phyloP scores from a whole-genome alignment of 2,329 filamentous ascomycete genomes.

The Ascosphaera aggregata region DNA sequence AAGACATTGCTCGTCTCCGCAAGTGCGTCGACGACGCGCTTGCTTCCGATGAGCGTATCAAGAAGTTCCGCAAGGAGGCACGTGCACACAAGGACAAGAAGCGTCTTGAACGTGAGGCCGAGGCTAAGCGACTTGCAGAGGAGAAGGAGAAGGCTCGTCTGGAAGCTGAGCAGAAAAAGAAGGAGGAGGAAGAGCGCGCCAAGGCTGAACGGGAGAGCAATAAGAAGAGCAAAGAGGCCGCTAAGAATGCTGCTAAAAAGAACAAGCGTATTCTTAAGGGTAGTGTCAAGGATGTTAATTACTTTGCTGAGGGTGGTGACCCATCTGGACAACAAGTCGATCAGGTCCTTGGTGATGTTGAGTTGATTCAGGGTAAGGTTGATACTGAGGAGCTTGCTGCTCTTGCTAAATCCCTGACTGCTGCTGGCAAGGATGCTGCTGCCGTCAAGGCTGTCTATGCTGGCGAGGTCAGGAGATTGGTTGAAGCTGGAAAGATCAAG shows the following conservation, averaged over 20 bases:
- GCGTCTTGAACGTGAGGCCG: constrained; percentile 69
- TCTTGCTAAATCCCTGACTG: constrained; percentile 57
- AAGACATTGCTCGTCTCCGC: constrained; percentile 80
- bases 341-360: constrained; percentile 60
- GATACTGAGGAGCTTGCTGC: constrained; percentile 76
- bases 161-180: constrained; percentile 54
- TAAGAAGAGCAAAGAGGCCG: constrained; percentile 97
- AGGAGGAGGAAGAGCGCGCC: constrained; percentile 66
- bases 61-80: constrained; percentile 83
- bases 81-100: constrained; percentile 95
- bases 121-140: constrained; percentile 66
- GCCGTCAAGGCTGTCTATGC: constrained; percentile 73
- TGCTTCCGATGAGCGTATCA: constrained; percentile 78
- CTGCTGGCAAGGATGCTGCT: constrained; percentile 49
- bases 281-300: constrained; percentile 93
- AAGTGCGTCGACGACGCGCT: constrained; percentile 74
- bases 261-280: constrained; percentile 95
- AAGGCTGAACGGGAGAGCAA: constrained; percentile 60
- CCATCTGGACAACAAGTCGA: constrained; percentile 59
- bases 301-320: constrained; percentile 55
- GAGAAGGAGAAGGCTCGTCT: constrained; percentile 66
- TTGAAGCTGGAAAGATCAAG: constrained; percentile 66
- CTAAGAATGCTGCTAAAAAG: constrained; percentile 98
- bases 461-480: constrained; percentile 53
- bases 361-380: constrained; percentile 67